Evolutionary conservation across 495 filamentous ascomycete species (phyloP).

Genomic region (Aspergillus asperescens): DNA sequence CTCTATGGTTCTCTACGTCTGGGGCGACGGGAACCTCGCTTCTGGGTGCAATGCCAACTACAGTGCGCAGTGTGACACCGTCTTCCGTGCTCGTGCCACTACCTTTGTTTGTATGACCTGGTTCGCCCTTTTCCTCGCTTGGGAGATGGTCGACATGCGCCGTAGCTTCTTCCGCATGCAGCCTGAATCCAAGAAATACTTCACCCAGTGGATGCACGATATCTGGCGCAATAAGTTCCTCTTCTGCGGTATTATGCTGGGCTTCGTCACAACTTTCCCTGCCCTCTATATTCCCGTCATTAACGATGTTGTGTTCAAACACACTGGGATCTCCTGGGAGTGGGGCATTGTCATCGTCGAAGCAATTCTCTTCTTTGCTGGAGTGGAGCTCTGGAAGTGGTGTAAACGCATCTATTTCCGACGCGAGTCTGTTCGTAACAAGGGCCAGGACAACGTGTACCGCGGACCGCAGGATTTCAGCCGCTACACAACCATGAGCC

Average conservation of each 20-base stretch:
- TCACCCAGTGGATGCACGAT: constrained; percentile 54
- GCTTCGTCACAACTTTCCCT: constrained; percentile 67
- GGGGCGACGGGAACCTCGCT: constrained; percentile 61
- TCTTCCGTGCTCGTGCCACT: constrained; percentile 67
- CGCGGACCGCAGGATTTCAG: constrained; percentile 29
- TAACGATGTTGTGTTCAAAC: constrained; percentile 65
- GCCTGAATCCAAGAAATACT: constrained; percentile 46
- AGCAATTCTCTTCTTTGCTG: constrained; percentile 55
- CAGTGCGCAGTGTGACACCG: constrained; percentile 51
- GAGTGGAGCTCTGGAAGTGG: constrained; percentile 65
- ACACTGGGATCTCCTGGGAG: constrained; percentile 66
- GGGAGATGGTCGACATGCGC: constrained; percentile 67
- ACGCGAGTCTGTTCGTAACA: constrained; percentile 20
- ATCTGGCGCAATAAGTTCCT: constrained; percentile 69
- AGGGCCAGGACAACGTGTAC: constrained; percentile 11
- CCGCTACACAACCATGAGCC: constrained; percentile 37
- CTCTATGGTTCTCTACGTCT: constrained; percentile 59
- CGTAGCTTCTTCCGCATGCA: constrained; percentile 65
- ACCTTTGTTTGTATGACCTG: constrained; percentile 69
- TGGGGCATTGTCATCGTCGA: constrained; percentile 61
- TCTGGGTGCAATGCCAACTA: constrained; percentile 57
- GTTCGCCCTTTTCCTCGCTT: constrained; percentile 68
- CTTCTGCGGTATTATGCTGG: constrained; percentile 62
- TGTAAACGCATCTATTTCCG: constrained; percentile 53
- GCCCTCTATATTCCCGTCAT: constrained; percentile 67